Evolutionary conservation across 192 early-diverging fungal species (phyloP).

Genomic region (Podila epigama): DNA sequence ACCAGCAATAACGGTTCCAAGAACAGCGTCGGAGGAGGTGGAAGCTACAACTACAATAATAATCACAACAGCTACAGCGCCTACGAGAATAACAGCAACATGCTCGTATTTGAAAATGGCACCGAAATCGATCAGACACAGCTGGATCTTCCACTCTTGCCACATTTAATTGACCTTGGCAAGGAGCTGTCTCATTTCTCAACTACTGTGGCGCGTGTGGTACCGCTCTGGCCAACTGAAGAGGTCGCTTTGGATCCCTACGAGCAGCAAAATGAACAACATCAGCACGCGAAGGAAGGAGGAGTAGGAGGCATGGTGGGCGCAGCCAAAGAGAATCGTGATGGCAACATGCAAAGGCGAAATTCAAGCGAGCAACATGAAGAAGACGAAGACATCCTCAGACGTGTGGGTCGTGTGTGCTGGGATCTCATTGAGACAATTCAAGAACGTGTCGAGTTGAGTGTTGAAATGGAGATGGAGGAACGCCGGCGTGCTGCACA

Average conservation of each 20-base stretch:
- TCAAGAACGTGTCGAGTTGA: conserved; percentile 21
- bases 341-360: neutral
- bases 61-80: too few species aligned
- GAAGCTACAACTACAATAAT: neutral
- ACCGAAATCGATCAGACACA: conserved; percentile 1
- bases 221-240: neutral
- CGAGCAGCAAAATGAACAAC: neutral
- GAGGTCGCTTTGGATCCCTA: too few species aligned
- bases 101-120: neutral
- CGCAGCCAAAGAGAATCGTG: neutral
- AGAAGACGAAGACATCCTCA: conserved; percentile 15
- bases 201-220: conserved; percentile 20
- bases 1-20: neutral
- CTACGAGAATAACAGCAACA: neutral
- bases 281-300: neutral
- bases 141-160: conserved; percentile 34
- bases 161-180: conserved; percentile 38
- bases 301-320: too few species aligned
- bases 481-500: conserved; percentile 11
- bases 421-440: conserved; percentile 27
- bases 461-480: conserved; percentile 20
- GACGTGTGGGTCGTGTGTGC: conserved; percentile 17
- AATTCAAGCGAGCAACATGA: neutral
- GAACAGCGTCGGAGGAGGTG: too few species aligned
- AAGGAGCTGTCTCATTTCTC: conserved; percentile 41